Base-by-base conservation (phyloP, 805 yeast genomes). In the Hanseniaspora occidentalis region DNA sequence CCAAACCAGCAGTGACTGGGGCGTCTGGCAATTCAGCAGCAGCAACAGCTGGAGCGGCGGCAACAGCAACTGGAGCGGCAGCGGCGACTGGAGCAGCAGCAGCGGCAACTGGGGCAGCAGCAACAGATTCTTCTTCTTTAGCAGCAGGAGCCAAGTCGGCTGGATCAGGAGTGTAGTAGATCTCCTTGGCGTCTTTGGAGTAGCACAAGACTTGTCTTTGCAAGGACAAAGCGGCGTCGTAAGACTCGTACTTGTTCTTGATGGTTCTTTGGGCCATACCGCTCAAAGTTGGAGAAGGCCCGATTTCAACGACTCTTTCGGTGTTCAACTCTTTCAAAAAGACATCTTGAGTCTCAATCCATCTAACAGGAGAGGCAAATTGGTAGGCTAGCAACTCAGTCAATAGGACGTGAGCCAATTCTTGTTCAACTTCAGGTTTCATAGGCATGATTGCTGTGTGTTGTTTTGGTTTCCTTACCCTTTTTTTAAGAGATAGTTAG, bases 331-430 rank as follows among this genome's bases (percentile, higher is more conserved):
- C 92, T 62, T 84, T 83, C 61, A 92, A 75, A 60, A 92, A 83
- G 44, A 92, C 97, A 69, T 92, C 98, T 67, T 92, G 99, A 47
- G 98, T 92, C 63, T 94, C 98, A 62, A 94, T 92, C 97, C 99
- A 92, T 73, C 97, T 79, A 49, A 92, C 99, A 37, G 99, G 98
- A 47, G 96, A 88, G 38, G 99, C 99, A 58, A 92, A 92, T 66
- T 92, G 99, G 68, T 88, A 92, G 41, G 98, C 97, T 67, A 92
- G 73, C 53, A 92, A 77, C 73, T 92, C 99, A 21, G 96, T 86
- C 60, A 92, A 73, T 49, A 92, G 71, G 50, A 84, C 79, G 62
- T 92, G 97, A 51, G 98, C 94, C 50, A 92, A 76, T 62, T 92
- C 97, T 69, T 92, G 98, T 70, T 92, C 94, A 46, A 86, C 79